Evolutionary conservation across 1,139 yeast genomes (phyloP).

Genomic region (Scheffersomyces illinoinensis): DNA sequence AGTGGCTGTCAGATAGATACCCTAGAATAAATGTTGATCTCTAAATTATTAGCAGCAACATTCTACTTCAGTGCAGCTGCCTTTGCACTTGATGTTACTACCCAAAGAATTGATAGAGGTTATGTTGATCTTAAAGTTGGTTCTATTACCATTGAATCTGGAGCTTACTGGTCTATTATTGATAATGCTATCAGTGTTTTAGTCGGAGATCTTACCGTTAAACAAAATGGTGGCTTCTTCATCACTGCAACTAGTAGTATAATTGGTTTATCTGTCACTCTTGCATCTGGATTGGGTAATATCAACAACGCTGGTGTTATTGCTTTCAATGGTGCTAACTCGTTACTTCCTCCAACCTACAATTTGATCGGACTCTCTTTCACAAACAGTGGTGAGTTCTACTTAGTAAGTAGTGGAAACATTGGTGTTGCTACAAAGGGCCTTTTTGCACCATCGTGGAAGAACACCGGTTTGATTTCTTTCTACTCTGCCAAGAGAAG

Average conservation of each 20-base stretch:
- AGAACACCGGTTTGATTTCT: slow-evolving; percentile 26
- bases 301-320: slow-evolving; percentile 12
- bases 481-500: slow-evolving; percentile 22
- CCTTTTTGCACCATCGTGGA: slow-evolving; percentile 22
- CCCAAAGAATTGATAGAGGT: slow-evolving; percentile 9
- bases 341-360: slow-evolving; percentile 8
- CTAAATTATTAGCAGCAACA: not conserved
- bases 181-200: slow-evolving; percentile 26
- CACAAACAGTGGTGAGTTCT: slow-evolving; percentile 13
- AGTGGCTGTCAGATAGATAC: not conserved
- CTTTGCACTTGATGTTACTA: not conserved
- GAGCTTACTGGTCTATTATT: slow-evolving; percentile 35
- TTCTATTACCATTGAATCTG: slow-evolving; percentile 12
- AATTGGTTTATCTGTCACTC: slow-evolving; percentile 10
- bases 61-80: not conserved
- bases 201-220: slow-evolving; percentile 21
- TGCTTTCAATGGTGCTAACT: slow-evolving; percentile 10
- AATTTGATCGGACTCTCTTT: slow-evolving; percentile 9
- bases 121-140: slow-evolving; percentile 7
- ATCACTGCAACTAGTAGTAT: slow-evolving; percentile 7
- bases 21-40: not conserved
- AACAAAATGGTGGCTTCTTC: slow-evolving; percentile 28
- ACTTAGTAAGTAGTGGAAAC: slow-evolving; percentile 10
- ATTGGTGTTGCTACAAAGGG: slow-evolving; percentile 11
- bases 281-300: slow-evolving; percentile 6